A percentile compares a stretch with the other conserved stretches of the same genome.
phyloP scores from a whole-genome alignment of 2,329 filamentous ascomycete genomes.

The Sclerotinia sclerotiorum region DNA sequence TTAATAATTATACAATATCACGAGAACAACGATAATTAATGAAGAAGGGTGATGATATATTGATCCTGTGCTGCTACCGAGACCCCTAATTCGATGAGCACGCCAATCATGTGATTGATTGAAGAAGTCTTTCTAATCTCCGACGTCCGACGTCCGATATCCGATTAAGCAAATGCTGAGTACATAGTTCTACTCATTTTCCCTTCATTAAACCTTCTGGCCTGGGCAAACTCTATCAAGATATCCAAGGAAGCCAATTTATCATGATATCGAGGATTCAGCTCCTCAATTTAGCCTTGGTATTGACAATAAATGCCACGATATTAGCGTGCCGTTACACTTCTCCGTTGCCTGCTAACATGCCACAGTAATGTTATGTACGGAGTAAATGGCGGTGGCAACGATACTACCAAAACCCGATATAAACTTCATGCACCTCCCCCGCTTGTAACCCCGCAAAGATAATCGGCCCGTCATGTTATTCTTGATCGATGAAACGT shows the following conservation, averaged over 20 bases:
- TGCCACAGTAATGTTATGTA: not conserved
- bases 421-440: not conserved
- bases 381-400: not conserved
- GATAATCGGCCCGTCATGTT: constrained; percentile 1
- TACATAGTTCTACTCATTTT: not conserved
- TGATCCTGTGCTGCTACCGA: too few species aligned
- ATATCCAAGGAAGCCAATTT: not conserved
- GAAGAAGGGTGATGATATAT: too few species aligned
- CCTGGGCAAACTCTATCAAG: not conserved
- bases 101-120: not conserved
- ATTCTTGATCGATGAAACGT: not conserved
- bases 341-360: not conserved
- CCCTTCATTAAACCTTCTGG: not conserved
- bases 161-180: too few species aligned
- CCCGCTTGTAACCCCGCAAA: constrained; percentile 6
- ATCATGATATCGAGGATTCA: not conserved
- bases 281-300: not conserved
- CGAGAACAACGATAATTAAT: too few species aligned
- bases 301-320: not conserved
- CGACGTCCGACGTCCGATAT: not conserved
- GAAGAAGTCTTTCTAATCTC: not conserved
- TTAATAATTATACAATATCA: too few species aligned
- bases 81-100: too few species aligned
- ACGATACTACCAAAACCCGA: not conserved
- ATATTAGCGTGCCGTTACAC: not conserved